Evolutionary conservation across 2,329 filamentous ascomycete genomes (phyloP), one percentile per base, ranked within the genome.

Genomic region (Westerdykella sp.): DNA sequence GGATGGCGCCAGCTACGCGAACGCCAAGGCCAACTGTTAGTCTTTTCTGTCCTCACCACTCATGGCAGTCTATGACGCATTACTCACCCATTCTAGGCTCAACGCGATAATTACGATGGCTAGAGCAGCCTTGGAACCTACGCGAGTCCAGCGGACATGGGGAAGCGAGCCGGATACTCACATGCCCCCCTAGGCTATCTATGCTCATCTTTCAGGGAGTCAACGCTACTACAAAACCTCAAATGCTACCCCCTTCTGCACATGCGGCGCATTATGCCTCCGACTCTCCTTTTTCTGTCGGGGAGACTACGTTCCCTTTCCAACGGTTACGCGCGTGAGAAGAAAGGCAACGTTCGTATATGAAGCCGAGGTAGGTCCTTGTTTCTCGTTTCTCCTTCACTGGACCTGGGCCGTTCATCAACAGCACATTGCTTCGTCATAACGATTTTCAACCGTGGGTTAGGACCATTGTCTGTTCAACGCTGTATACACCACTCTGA

Each of bases 241-340:
- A 35, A 5, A 14, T 35, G 6, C 13, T 11, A 35, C 32, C 10
- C 5, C 32, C 32, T 35, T 9, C n/a, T 22, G 3, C 15, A 16
- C 36, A 22, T 22, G 4, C 15, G n/a, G 23, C 13, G 11, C 36
- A 16, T n/a, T 12, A 22, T 23, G 18, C 36, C 13, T 23, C 36
- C 25, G 25, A 28, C 9, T 28, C 25, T 9, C 25, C 11, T 9
- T 9, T 28, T 7, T 23, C 11, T n/a, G 36, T 22, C 36, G 36
- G 18, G 21, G 5, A n/a, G n/a, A 11, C 36, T 23, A 5, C 18
- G 13, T 14, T 6, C n/a, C 13, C 18, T 28, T 21, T 21, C 36
- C 11, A 10, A 14, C 36, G 18, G 36, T 37, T 44, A 25, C 21
- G 21, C 25, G 39, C 37, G 42, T 16, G 42, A 38, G 42, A 37